Base-by-base conservation (phyloP, 1,284 basidiomycete genomes). In the Apiotrichum montevideense region DNA sequence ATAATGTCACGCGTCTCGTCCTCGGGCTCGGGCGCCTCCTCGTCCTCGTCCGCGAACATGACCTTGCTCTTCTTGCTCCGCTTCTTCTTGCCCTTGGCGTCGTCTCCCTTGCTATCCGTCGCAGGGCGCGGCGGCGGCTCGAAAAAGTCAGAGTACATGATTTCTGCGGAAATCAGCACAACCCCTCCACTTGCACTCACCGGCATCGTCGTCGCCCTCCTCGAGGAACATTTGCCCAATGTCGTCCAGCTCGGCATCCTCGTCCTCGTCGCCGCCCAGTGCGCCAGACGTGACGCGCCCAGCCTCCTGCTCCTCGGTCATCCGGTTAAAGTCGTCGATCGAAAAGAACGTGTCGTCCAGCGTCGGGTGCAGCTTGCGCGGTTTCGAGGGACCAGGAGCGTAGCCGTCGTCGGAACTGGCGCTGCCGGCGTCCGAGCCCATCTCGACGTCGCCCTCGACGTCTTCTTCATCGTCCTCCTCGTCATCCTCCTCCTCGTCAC, bases 271-370 rank as follows among this genome's bases (percentile, higher is more conserved):
- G n/a, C 74, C 75, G 33, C 77, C 76, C 8, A 87, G 79, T 48
- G 76, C 79, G 51, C 87, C 87, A 64, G 79, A 79, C 5, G 86
- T 85, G 11, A 83, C 79, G 10, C 79, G 79, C 57, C 79, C 81
- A 13, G 86, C 84, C 76, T 96, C 92, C 6, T 85, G 83, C 64
- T 84, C 84, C 72, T 90, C 88, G 2, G 88, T 88, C 74, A 92
- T 84, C 4, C 86, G 83, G 71, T 98, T 96, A 79, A 98, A 98
- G 29, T 85, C 82, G 54, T 85, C 85, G 55, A 98, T 83, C 55
- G 88, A 84, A 77, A 98, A 98, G 79, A 98, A 98, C 33, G 82
- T 85, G 72, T 98, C 95, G 75, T 98, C 88, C n/a, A 98, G 82
- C 48, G 82, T 83, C 6, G 85, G 80, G 62, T 84, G 81, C 37